These are phyloP conservation scores for Apiospora hydei DNA, from an alignment of 2,329 filamentous ascomycete species.

Conservation along the genomic window DNA sequence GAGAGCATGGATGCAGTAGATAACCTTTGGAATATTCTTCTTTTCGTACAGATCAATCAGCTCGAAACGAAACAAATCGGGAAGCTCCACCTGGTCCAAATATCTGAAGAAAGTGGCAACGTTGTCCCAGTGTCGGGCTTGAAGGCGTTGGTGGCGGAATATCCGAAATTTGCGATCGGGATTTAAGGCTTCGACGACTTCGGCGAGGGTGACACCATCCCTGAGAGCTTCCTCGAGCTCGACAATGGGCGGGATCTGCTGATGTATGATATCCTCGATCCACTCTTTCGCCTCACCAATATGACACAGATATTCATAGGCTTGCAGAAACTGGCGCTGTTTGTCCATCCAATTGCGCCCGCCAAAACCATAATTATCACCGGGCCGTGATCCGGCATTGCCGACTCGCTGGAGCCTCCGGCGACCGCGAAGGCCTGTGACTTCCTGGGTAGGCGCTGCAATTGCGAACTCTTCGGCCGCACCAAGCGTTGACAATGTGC, in stretches of 20 bases:
- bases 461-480: constrained; percentile 83
- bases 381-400: constrained; percentile 54
- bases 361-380: constrained; percentile 73
- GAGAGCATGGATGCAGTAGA: constrained; percentile 96
- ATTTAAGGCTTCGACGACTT: constrained; percentile 89
- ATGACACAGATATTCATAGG: constrained; percentile 98
- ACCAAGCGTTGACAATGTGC: constrained; percentile 82
- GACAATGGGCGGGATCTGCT: constrained; percentile 83
- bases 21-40: constrained; percentile 99
- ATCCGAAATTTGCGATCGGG: constrained; percentile 80
- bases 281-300: constrained; percentile 99
- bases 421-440: constrained; percentile 85
- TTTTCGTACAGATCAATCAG: constrained; percentile 98
- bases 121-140: constrained; percentile 97
- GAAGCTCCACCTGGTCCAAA: constrained; percentile 87
- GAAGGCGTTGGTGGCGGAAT: constrained; percentile 83
- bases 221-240: constrained; percentile 91
- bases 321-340: constrained; percentile 93
- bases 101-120: constrained; percentile 97
- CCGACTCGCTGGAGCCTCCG: constrained; percentile 79
- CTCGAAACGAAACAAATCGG: constrained; percentile 96
- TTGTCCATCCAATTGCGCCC: constrained; percentile 98
- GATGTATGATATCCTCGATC: constrained; percentile 71
- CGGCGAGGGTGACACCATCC: constrained; percentile 92
- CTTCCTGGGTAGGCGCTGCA: constrained; percentile 79